Base-by-base conservation (phyloP, 1,284 basidiomycete species). In the Pholiota adiposa region DNA sequence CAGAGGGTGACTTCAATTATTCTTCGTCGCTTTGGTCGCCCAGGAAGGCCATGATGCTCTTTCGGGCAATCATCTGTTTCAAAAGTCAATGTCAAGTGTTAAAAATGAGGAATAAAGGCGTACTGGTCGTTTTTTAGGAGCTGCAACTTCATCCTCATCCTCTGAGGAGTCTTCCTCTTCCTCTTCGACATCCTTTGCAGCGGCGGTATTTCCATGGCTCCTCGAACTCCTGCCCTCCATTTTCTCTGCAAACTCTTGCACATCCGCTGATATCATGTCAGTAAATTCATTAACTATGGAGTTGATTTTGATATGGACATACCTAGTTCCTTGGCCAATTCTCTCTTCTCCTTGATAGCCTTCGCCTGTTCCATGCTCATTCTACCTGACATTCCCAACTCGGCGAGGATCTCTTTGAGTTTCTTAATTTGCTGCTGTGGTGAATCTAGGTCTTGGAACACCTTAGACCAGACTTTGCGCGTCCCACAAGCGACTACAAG, bases 251-350 rank as follows among this genome's bases (percentile, higher is more conserved):
- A 90, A 91, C 54, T 79, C 77, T 64, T 84, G 77, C 27, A 90
- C 88, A 60, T 90, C 89, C 79, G 84, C 89, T 90, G 68, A 54
- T 46, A 29, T 51, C 52, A 5, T n/a, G 1, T 27, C 14, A 43
- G 40, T 46, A 2, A 9, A 11, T 36, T 5, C 11, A 8, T 25
- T 31, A 3, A 18, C 43, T n/a, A 16, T 9, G 4, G 14, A 38
- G 5, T 7, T 16, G 36, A n/a, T 38, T 14, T 12, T 33, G 14
- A 16, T 38, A 50, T 63, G 18, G 9, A 76, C 85, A 41, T 67
- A 94, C 93, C 83, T 14, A 96, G 80, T 69, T 96, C 94, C 63
- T 91, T 79, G 25, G 84, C 90, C 7, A 95, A 73, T 68, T 94
- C 93, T 50, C 92, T 77, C 67, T 84, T 83, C 68, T 79, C 83